Percentiles rank a stretch among this genome's conserved stretches.
Conservation (phyloP, 768 basidiomycete genomes). For the Chalciporus piperatus region DNA sequence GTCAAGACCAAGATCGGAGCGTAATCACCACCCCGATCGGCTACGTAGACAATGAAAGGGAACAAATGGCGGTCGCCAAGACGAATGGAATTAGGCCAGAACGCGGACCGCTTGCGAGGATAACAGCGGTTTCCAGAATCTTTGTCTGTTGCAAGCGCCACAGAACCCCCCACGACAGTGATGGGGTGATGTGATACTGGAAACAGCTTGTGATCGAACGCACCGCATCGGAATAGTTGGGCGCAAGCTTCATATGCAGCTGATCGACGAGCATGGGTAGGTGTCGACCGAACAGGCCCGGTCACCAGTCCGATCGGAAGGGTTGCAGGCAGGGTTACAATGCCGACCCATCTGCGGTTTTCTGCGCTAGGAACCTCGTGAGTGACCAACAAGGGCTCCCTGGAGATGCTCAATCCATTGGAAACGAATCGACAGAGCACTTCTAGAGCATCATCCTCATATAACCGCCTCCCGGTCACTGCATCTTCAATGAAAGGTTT, state of each 20-base stretch:
- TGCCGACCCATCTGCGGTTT: constrained; percentile 41
- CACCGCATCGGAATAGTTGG: constrained; percentile 45
- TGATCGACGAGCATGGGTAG: constrained; percentile 52
- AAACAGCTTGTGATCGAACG: constrained; percentile 52
- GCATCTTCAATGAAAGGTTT: constrained; percentile 55
- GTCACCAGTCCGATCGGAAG: constrained; percentile 40
- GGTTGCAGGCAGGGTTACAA: constrained; percentile 44
- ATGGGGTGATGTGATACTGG: constrained; percentile 10
- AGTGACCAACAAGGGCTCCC: constrained; percentile 20
- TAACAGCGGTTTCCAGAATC: constrained; percentile 51
- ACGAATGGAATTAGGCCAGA: constrained; percentile 55
- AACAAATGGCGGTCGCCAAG: constrained; percentile 18
- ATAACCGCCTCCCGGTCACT: constrained; percentile 57
- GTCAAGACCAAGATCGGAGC: constrained; percentile 67
- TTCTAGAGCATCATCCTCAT: constrained; percentile 53
- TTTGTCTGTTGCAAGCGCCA: constrained; percentile 24
- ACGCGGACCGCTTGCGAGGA: constrained; percentile 55
- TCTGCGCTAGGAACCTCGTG: constrained; percentile 22
- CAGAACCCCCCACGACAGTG: not conserved
- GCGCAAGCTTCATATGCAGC: constrained; percentile 59
- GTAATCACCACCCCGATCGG: constrained; percentile 34
- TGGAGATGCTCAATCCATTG: constrained; percentile 1
- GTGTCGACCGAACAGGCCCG: constrained; percentile 45
- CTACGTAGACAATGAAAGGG: constrained; percentile 42
- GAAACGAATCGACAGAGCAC: constrained; percentile 54